Percentiles rank a stretch among this genome's conserved stretches.
Evolutionary conservation across 2,329 filamentous ascomycete species (phyloP).

Genomic region (Uncinocarpus reesii): DNA sequence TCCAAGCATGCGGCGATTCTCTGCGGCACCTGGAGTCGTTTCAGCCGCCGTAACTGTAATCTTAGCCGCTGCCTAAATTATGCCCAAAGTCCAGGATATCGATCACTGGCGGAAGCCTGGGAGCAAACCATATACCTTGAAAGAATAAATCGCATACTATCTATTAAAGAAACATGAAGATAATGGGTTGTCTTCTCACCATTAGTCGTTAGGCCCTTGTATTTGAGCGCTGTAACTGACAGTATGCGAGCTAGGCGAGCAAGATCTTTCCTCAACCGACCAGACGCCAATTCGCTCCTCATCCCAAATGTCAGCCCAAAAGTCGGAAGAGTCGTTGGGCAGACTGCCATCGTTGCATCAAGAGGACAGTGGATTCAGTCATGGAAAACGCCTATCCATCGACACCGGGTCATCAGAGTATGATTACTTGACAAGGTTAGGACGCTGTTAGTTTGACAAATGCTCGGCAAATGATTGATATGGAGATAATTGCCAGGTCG

Average conservation of each 20-base stretch:
- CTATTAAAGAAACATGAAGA: background rate
- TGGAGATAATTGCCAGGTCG: slow-evolving; percentile 50
- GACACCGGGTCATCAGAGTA: slow-evolving; percentile 59
- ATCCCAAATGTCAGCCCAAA: slow-evolving; percentile 1
- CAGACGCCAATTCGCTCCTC: background rate
- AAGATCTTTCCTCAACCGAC: background rate
- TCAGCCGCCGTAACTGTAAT: background rate
- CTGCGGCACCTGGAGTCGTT: background rate
- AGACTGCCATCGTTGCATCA: slow-evolving; percentile 24
- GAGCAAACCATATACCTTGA: too few relatives aligned
- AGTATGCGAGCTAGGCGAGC: slow-evolving; percentile 1
- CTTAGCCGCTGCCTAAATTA: background rate
- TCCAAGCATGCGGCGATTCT: background rate
- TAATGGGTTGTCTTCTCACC: background rate
- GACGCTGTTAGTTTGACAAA: slow-evolving; percentile 1
- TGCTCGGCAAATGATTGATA: slow-evolving; percentile 9
- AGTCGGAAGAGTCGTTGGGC: background rate
- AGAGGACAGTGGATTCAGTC: slow-evolving; percentile 49
- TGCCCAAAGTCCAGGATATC: too few relatives aligned
- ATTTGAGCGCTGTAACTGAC: slow-evolving; percentile 7
- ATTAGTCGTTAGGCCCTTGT: background rate
- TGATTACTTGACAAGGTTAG: slow-evolving; percentile 64
- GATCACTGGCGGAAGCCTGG: too few relatives aligned
- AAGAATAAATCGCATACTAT: background rate
- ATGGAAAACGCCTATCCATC: slow-evolving; percentile 63